Evolutionary conservation across 306 rosid species (phyloP).

Genomic region (Malus fusca): DNA sequence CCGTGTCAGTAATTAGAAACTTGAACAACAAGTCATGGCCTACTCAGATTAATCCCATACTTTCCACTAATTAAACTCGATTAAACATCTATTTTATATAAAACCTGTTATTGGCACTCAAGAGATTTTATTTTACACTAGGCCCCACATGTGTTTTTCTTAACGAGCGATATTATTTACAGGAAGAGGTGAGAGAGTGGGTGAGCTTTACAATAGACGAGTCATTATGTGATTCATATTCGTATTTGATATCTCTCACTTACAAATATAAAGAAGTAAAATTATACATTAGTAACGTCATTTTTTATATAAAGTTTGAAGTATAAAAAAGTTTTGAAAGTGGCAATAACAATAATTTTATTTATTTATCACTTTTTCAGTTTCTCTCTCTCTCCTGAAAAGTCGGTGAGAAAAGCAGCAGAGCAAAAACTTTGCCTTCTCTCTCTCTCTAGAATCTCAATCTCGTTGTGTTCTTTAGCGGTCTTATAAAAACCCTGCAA

Average conservation of each 20-base stretch:
- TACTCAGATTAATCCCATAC: neutral
- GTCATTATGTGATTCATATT: too few species aligned
- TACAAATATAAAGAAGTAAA: rapidly evolving
- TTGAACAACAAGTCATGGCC: conserved; percentile 26
- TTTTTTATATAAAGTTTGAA: too few species aligned
- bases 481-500: neutral
- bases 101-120: too few species aligned
- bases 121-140: too few species aligned
- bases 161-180: too few species aligned
- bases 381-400: conserved; percentile 15
- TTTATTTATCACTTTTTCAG: conserved; percentile 17
- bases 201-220: too few species aligned
- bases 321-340: too few species aligned
- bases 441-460: conserved; percentile 9
- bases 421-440: conserved; percentile 5
- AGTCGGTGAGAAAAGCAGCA: conserved; percentile 21
- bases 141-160: too few species aligned
- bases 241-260: too few species aligned
- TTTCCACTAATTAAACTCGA: conserved; percentile 1
- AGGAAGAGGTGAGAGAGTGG: rapidly evolving
- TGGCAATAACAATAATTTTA: too few species aligned
- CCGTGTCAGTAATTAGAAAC: conserved; percentile 6
- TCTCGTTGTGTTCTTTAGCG: neutral
- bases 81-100: neutral
- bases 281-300: rapidly evolving